phyloP scores from a whole-genome alignment of 1,284 basidiomycete species.

The Bondarzewia mesenterica region DNA sequence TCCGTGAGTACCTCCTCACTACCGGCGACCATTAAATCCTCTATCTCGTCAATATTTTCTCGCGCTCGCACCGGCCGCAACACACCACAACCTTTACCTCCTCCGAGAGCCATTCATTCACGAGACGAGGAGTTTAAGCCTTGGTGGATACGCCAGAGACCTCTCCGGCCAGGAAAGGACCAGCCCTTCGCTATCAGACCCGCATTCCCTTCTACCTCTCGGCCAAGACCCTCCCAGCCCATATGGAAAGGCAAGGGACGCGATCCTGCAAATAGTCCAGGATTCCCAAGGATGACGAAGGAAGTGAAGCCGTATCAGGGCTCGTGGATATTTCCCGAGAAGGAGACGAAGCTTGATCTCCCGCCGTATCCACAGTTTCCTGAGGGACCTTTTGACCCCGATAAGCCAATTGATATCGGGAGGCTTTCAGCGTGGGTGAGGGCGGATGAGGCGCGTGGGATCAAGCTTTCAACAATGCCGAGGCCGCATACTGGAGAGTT shows the following conservation, averaged over 20 bases:
- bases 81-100: too few species aligned
- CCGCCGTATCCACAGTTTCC: conserved; percentile 28
- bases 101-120: too few species aligned
- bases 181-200: conserved; percentile 10
- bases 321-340: neutral
- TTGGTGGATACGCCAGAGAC: conserved; percentile 15
- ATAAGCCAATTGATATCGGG: conserved; percentile 47
- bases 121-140: too few species aligned
- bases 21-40: too few species aligned
- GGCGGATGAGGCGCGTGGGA: conserved; percentile 20
- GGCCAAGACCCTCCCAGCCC: neutral
- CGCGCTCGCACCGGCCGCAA: neutral
- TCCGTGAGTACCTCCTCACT: too few species aligned
- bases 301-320: neutral
- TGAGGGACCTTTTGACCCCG: conserved; percentile 34
- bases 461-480: neutral
- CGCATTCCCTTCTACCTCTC: neutral
- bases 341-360: conserved; percentile 9
- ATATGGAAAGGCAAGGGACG: conserved; percentile 4
- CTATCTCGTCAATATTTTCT: neutral
- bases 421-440: conserved; percentile 47
- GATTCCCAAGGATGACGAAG: neutral
- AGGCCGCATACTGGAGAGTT: neutral
- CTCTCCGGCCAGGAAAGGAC: conserved; percentile 13
- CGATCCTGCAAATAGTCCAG: neutral